Percentiles rank a stretch among this genome's conserved stretches.
These are phyloP conservation scores for Brasilioporus rufonigricans DNA, from an alignment of 768 basidiomycete species.

Conservation along the genomic window DNA sequence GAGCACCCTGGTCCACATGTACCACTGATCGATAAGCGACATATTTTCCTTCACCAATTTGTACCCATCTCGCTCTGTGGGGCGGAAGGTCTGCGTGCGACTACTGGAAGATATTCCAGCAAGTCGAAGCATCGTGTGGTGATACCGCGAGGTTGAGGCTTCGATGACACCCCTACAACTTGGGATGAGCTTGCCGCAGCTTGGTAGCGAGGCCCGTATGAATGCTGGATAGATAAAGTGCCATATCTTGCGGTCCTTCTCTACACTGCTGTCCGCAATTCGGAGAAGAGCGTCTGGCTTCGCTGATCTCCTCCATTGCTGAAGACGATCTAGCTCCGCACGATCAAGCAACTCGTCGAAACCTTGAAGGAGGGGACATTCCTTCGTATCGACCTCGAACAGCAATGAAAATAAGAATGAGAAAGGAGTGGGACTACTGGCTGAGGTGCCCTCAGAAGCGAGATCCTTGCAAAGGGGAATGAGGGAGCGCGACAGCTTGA, in stretches of 20 bases:
- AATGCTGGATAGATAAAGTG: constrained; percentile 67
- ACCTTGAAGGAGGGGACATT: constrained; percentile 52
- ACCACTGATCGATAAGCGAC: constrained; percentile 71
- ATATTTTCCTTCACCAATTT: constrained; percentile 57
- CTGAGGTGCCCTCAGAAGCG: constrained; percentile 30
- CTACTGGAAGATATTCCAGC: constrained; percentile 66
- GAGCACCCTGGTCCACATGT: constrained; percentile 80
- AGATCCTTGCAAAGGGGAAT: constrained; percentile 48
- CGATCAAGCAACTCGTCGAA: constrained; percentile 67
- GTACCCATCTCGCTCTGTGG: constrained; percentile 49
- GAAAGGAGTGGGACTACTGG: constrained; percentile 26
- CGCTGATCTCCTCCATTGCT: constrained; percentile 62
- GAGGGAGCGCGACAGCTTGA: constrained; percentile 61
- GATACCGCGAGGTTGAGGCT: constrained; percentile 67
- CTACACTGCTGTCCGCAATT: constrained; percentile 68
- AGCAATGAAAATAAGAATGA: constrained; percentile 46
- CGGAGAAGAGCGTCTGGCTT: constrained; percentile 57
- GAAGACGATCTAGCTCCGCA: constrained; percentile 56
- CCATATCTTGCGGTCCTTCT: constrained; percentile 73
- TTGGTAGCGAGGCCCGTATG: constrained; percentile 54
- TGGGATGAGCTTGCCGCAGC: constrained; percentile 42
- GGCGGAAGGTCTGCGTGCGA: constrained; percentile 38
- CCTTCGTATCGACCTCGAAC: constrained; percentile 49
- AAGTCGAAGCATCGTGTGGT: constrained; percentile 66
- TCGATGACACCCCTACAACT: constrained; percentile 65